Evolutionary conservation across 768 basidiomycete species (phyloP), one percentile per base, ranked within the genome.

Genomic region (Auricularia sp.): DNA sequence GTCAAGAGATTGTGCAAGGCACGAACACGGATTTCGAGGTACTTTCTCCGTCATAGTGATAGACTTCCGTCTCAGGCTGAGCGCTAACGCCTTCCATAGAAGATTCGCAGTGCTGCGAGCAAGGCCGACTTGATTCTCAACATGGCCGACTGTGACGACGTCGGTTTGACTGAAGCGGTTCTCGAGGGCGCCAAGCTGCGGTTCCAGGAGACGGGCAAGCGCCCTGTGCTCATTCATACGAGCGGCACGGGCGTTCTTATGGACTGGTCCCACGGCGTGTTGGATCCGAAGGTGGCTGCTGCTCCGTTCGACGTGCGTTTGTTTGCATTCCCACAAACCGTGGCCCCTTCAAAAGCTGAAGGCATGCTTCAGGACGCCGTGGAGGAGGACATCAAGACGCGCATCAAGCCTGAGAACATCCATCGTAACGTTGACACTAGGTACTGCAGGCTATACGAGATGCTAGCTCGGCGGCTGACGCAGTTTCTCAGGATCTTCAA

Each of bases 341-440:
- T 14, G 39, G 0, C 39, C 0, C 8, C 29, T 42, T 42, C 7
- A 13, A 0, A 42, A 42, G 8, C 39, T 42, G 8, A 42, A 7
- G 16, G 47, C 47, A 10, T 8, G 1, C 6, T 18, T 51, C 47
- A 18, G 39, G 39, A 42, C 47, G 47, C 47, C 21, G 47, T 45
- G 11, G 63, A 64, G 37, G 63, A 64, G 35, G 63, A 64, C 63
- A 64, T 64, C 63, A 56, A 54, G 39, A 42, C 39, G 47, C 54
- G 47, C 29, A 64, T 64, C 47, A 35, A 51, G n/a, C 54, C 63
- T 33, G 24, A 35, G 47, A 39, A 56, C 34, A 47, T 54, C 47
- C 63, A 64, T 45, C 63, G 63, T 10, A n/a, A 54, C 35, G 63
- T 64, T 0, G 63, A 64, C 47, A 21, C 6, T 6, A 6, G 14